Base-by-base conservation (phyloP, 495 filamentous ascomycete species). In the Stereocaulon alpinum region DNA sequence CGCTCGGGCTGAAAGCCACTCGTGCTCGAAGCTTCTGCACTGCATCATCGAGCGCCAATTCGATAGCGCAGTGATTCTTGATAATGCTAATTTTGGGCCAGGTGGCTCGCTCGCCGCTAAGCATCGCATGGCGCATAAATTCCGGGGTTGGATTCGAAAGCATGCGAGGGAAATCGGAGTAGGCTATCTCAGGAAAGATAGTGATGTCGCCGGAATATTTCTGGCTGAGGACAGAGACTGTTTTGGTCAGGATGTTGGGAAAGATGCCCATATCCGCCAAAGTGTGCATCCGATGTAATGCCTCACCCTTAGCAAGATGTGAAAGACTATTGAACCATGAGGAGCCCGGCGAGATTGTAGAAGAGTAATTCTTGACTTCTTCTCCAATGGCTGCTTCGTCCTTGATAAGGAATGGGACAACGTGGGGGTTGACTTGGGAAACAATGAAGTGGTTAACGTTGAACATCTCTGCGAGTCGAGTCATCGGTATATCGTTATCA, bases 401-500 rank as follows among this genome's bases (percentile, higher is more conserved):
- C 64, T 85, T 87, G 24, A 79, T 72, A 18, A 96, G 75, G 62
- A 97, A 95, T 7, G 91, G 91, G 0, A 94, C 84, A 32, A 96
- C 87, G 64, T 96, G 92, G 1, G 92, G 92, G 66, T 96, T 96
- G 48, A 94, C 89, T 67, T 97, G 92, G 0, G 91, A 95, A 34
- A 96, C 92, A 66, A 97, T 96, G 68, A 95, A 96, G 67, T 96
- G 91, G 67, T 96, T 97, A 72, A 96, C 91, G 67, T 96, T 95
- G 73, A 96, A 95, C 87, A 96, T 92, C 64, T 96, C 91, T 0
- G 91, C 85, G 12, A 97, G 76, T 11, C 88, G 79, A 47, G 84
- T 90, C 87, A 95, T 95, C 22, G 92, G 92, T 2, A 97, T 77
- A 71, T 97, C 92, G 60, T 90, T 90, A 64, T 96, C 91, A 5